These are phyloP conservation scores for Flaveria brownii DNA, from an alignment of 129 eudicot species.

Conservation along the genomic window DNA sequence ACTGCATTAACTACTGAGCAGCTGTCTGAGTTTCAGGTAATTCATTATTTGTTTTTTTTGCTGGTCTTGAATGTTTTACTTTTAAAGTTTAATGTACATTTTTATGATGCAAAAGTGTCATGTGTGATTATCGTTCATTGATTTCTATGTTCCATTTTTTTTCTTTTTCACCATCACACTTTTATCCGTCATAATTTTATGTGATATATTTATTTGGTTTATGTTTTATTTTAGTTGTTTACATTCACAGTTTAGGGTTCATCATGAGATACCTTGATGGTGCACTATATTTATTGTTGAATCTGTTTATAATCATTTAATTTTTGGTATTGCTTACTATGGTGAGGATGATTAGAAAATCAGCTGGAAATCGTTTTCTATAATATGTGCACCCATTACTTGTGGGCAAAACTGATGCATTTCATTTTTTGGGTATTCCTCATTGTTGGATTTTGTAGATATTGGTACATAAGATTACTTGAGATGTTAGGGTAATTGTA, in stretches of 20 bases:
- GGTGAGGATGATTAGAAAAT: neutral
- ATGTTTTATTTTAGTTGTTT: neutral
- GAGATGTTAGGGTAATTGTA: neutral
- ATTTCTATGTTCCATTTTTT: neutral
- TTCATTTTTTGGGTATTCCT: neutral
- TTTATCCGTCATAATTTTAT: neutral
- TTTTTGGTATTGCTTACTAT: conserved; percentile 2
- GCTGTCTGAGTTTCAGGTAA: conserved; percentile 77
- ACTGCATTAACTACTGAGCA: conserved; percentile 64
- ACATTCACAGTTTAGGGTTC: neutral
- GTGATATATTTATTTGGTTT: neutral
- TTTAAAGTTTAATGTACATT: neutral
- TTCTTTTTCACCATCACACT: neutral
- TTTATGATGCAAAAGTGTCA: conserved; percentile 12
- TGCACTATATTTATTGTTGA: neutral
- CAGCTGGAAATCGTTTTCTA: neutral
- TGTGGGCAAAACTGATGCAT: neutral
- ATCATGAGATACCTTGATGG: neutral
- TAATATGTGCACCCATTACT: neutral
- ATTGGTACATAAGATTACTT: neutral
- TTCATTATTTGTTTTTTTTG: conserved; percentile 14
- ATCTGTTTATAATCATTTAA: neutral
- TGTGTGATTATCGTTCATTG: neutral
- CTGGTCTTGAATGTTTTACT: conserved; percentile 5
- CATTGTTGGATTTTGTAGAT: neutral